These are phyloP conservation scores for Penicillium rolfsii DNA, from an alignment of 2,329 filamentous ascomycete species.

Conservation along the genomic window DNA sequence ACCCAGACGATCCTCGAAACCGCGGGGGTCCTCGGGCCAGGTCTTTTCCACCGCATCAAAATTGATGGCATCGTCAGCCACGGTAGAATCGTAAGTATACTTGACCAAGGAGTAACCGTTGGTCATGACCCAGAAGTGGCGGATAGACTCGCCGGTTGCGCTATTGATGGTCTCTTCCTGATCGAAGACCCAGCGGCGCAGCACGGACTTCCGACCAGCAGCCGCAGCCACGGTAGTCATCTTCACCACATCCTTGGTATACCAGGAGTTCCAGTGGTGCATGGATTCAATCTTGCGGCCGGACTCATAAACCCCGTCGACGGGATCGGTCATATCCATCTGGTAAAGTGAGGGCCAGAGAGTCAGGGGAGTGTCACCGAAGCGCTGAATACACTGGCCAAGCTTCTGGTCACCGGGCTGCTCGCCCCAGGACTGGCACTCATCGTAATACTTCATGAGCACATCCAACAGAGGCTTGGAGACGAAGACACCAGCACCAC, in stretches of 20 bases:
- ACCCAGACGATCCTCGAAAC: slow-evolving; percentile 46
- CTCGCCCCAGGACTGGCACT: slow-evolving; percentile 48
- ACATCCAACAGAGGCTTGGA: slow-evolving; percentile 46
- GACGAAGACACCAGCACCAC: slow-evolving; percentile 50
- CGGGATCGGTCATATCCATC: slow-evolving; percentile 49
- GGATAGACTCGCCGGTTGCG: slow-evolving; percentile 39
- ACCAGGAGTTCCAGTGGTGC: slow-evolving; percentile 52
- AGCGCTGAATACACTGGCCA: slow-evolving; percentile 48
- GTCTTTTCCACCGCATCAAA: slow-evolving; percentile 50
- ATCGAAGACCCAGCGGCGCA: slow-evolving; percentile 51
- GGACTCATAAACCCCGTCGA: slow-evolving; percentile 50
- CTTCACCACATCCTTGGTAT: slow-evolving; percentile 50
- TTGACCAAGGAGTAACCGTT: slow-evolving; percentile 50
- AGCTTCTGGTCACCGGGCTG: slow-evolving; percentile 51
- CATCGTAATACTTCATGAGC: slow-evolving; percentile 44
- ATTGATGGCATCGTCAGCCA: slow-evolving; percentile 46
- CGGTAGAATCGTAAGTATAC: slow-evolving; percentile 44
- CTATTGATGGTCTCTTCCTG: slow-evolving; percentile 43
- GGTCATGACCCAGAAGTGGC: slow-evolving; percentile 49
- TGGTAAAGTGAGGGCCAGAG: slow-evolving; percentile 49
- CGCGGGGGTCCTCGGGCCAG: slow-evolving; percentile 48
- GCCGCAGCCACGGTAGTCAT: slow-evolving; percentile 48
- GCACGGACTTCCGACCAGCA: slow-evolving; percentile 46
- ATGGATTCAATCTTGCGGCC: slow-evolving; percentile 49
- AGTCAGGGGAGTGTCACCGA: slow-evolving; percentile 44